phyloP scores from a whole-genome alignment of 805 yeast genomes.

The Wickerhamomyces chaumierensis region DNA sequence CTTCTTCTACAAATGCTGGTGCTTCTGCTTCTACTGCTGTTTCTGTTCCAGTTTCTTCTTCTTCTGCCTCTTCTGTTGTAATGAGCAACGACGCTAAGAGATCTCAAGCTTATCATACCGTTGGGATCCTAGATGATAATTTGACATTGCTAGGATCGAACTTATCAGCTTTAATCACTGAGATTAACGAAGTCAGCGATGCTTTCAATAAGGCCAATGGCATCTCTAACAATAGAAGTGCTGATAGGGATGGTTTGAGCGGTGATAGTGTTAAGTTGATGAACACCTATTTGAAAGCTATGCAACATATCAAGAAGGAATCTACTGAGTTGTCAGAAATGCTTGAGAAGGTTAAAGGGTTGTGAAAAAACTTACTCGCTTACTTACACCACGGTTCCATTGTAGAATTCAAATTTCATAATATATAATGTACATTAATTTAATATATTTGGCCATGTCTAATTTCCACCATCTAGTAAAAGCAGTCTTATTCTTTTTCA shows the following conservation, averaged over 20 bases:
- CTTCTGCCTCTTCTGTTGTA: constrained; percentile 14
- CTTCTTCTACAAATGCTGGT: no score
- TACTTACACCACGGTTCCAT: no score
- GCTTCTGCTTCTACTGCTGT: no score
- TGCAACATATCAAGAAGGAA: constrained; percentile 74
- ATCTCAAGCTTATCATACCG: constrained; percentile 79
- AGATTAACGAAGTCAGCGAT: constrained; percentile 75
- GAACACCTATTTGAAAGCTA: constrained; percentile 80
- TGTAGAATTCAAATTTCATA: no score
- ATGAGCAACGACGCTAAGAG: constrained; percentile 73
- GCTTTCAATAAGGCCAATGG: constrained; percentile 58
- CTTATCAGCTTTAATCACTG: constrained; percentile 62
- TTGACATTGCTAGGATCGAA: constrained; percentile 69
- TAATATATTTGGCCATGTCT: no score
- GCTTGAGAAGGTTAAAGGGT: constrained; percentile 27
- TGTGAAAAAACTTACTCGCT: no score
- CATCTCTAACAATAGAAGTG: constrained; percentile 10
- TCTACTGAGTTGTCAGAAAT: constrained; percentile 61
- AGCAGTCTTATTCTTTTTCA: constrained; percentile 20
- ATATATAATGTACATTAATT: constrained; percentile 3
- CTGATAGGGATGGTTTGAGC: constrained; percentile 20
- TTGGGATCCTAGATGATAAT: constrained; percentile 75
- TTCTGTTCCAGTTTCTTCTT: no score
- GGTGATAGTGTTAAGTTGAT: constrained; percentile 48
- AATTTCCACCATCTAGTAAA: not conserved